These are phyloP conservation scores for Misopates orontium DNA, from an alignment of 257 asterid species.

Conservation along the genomic window DNA sequence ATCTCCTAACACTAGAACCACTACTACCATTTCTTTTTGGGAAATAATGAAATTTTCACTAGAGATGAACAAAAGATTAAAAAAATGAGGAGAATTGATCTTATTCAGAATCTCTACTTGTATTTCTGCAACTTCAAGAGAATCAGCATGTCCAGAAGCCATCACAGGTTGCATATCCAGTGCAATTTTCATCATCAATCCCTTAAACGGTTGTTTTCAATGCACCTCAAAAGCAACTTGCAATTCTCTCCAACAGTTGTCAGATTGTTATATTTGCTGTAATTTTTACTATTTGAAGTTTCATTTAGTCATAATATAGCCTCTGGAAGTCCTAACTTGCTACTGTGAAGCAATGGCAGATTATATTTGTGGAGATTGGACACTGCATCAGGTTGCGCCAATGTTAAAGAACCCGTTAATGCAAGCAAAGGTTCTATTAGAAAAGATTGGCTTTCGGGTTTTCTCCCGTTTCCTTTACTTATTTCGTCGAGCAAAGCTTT, in stretches of 20 bases:
- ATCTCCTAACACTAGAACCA: no score
- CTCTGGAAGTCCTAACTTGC: constrained; percentile 52
- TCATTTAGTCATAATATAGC: constrained; percentile 55
- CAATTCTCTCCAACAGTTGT: constrained; percentile 16
- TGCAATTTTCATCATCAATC: no score
- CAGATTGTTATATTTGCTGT: constrained; percentile 23
- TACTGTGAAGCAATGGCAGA: constrained; percentile 51
- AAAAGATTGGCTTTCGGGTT: constrained; percentile 53
- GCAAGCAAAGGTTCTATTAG: constrained; percentile 59
- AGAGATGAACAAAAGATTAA: no score
- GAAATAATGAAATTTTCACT: no score
- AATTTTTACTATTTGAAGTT: constrained; percentile 20
- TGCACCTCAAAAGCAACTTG: constrained; percentile 2
- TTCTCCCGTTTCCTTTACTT: constrained; percentile 48
- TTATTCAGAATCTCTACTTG: constrained; percentile 3
- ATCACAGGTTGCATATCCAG: background rate
- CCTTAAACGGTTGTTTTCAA: background rate
- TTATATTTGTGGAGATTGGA: constrained; percentile 60
- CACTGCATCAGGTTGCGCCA: constrained; percentile 58
- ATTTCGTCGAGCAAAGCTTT: constrained; percentile 67
- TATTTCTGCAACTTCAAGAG: constrained; percentile 7
- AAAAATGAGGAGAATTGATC: no score
- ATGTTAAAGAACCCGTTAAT: constrained; percentile 49
- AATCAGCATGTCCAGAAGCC: constrained; percentile 8
- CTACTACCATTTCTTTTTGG: no score